Percentiles rank a stretch among this genome's conserved stretches.
These are phyloP conservation scores for Crucibulum cyathiforme DNA, from an alignment of 1,284 basidiomycete species.

Conservation along the genomic window DNA sequence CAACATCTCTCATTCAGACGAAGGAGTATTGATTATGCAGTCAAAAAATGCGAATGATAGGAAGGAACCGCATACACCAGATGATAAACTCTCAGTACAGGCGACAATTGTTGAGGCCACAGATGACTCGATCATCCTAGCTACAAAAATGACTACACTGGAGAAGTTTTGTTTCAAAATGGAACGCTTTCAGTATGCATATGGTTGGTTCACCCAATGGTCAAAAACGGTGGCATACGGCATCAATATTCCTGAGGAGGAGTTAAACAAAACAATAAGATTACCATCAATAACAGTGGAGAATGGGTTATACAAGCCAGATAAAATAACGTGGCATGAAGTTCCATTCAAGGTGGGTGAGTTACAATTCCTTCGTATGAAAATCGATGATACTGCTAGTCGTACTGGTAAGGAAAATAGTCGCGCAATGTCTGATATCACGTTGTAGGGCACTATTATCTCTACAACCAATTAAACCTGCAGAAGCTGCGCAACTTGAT, in stretches of 20 bases:
- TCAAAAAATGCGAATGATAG: not conserved
- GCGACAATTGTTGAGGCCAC: constrained; percentile 31
- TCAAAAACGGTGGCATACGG: constrained; percentile 16
- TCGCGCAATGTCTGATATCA: constrained; percentile 31
- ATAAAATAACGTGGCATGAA: constrained; percentile 2
- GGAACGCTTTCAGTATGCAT: constrained; percentile 30
- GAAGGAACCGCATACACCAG: constrained; percentile 15
- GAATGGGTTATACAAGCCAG: constrained; percentile 5
- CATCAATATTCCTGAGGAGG: not conserved
- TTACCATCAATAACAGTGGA: constrained; percentile 7
- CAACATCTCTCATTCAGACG: constrained; percentile 14
- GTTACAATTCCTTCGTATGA: constrained; percentile 24
- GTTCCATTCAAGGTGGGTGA: constrained; percentile 7
- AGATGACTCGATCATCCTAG: constrained; percentile 25
- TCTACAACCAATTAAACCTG: constrained; percentile 31
- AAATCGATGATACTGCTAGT: constrained; percentile 19
- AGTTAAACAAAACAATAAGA: not conserved
- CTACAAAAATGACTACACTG: constrained; percentile 8
- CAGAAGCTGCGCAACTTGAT: constrained; percentile 27
- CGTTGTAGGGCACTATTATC: constrained; percentile 24
- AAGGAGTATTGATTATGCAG: constrained; percentile 14
- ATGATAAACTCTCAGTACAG: constrained; percentile 5
- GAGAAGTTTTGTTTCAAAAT: constrained; percentile 6
- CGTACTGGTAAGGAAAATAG: constrained; percentile 21
- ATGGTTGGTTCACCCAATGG: constrained; percentile 33